phyloP scores from a whole-genome alignment of 768 basidiomycete species.

The Hortiboletus flavorubellus region DNA sequence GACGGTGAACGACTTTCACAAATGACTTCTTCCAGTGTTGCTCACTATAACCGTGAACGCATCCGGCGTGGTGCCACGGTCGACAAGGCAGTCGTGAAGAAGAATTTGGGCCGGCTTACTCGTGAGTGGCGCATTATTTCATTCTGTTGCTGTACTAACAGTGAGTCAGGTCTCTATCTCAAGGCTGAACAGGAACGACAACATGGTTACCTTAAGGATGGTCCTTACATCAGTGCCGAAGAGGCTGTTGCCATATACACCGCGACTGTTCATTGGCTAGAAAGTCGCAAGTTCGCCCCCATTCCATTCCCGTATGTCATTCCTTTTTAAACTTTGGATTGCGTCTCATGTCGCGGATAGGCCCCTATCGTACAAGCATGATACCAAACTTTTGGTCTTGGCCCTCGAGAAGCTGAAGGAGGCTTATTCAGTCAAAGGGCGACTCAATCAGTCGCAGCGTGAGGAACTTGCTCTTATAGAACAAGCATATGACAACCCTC shows the following conservation, averaged over 20 bases:
- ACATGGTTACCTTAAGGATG: slow-evolving; percentile 98
- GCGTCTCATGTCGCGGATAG: slow-evolving; percentile 33
- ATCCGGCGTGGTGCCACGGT: slow-evolving; percentile 96
- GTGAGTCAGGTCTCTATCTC: slow-evolving; percentile 68
- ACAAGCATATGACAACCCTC: slow-evolving; percentile 99
- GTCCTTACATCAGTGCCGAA: slow-evolving; percentile 97
- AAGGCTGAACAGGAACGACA: slow-evolving; percentile 99
- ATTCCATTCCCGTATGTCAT: slow-evolving; percentile 90
- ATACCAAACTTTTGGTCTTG: slow-evolving; percentile 94
- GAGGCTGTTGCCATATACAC: slow-evolving; percentile 99
- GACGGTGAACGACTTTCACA: neutral
- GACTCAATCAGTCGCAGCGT: slow-evolving; percentile 96
- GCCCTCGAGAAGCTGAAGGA: slow-evolving; percentile 98
- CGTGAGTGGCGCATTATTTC: slow-evolving; percentile 45
- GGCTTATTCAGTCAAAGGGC: slow-evolving; percentile 97
- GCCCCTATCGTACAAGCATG: slow-evolving; percentile 97
- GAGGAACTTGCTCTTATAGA: slow-evolving; percentile 98
- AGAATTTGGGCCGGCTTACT: slow-evolving; percentile 97
- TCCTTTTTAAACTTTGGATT: neutral
- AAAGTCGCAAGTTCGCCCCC: slow-evolving; percentile 95
- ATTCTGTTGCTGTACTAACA: slow-evolving; percentile 1
- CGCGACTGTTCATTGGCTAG: slow-evolving; percentile 98
- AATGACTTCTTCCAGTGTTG: slow-evolving; percentile 52
- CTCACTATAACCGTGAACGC: slow-evolving; percentile 97
- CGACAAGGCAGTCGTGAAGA: slow-evolving; percentile 98